These are phyloP conservation scores for Mycena venus DNA, from an alignment of 768 basidiomycete genomes.

Conservation along the genomic window DNA sequence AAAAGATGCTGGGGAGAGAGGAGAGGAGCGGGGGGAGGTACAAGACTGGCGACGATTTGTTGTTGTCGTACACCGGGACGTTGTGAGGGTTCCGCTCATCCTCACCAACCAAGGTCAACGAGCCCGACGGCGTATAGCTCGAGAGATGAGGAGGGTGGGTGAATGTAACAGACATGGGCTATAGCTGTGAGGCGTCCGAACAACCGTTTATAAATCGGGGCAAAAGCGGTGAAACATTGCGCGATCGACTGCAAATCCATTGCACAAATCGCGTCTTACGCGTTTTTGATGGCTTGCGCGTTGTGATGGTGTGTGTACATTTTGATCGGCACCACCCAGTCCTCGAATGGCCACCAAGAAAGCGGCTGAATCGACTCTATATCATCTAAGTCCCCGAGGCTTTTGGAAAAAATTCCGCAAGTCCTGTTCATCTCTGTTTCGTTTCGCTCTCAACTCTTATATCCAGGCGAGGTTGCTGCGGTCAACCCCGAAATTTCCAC, in stretches of 20 bases:
- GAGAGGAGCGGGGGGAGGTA: slow-evolving; percentile 91
- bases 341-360: slow-evolving; percentile 78
- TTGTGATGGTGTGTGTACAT: background rate
- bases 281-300: background rate
- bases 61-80: slow-evolving; percentile 63
- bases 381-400: slow-evolving; percentile 90
- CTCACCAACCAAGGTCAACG: slow-evolving; percentile 5
- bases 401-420: slow-evolving; percentile 98
- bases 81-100: slow-evolving; percentile 64
- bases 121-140: slow-evolving; percentile 11
- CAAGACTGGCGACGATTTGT: slow-evolving; percentile 64
- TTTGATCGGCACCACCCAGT: background rate
- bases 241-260: background rate
- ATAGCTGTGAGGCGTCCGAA: background rate
- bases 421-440: slow-evolving; percentile 43
- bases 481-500: slow-evolving; percentile 93
- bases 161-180: slow-evolving; percentile 43
- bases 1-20: slow-evolving; percentile 68
- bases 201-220: background rate
- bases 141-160: slow-evolving; percentile 51
- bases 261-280: background rate
- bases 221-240: background rate
- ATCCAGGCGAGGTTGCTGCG: slow-evolving; percentile 82
- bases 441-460: slow-evolving; percentile 12
- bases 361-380: slow-evolving; percentile 89